These are phyloP conservation scores for Diaporthe sp. DNA, from an alignment of 2,329 filamentous ascomycete species.

Conservation along the genomic window DNA sequence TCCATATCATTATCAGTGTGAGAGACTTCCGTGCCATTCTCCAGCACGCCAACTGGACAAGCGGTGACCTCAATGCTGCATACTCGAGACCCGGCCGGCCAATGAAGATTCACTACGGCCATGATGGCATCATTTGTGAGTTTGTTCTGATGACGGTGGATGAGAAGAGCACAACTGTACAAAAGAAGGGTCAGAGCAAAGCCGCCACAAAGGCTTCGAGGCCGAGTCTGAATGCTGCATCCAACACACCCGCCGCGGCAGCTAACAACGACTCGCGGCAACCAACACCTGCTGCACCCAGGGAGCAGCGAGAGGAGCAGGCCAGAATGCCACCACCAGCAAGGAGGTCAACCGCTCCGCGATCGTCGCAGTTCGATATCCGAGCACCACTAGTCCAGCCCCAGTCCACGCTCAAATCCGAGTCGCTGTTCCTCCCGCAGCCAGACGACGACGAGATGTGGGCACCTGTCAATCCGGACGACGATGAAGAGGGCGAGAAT, in stretches of 20 bases:
- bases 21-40: slow-evolving; percentile 87
- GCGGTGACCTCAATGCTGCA: slow-evolving; percentile 73
- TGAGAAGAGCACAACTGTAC: slow-evolving; percentile 65
- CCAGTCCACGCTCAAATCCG: slow-evolving; percentile 70
- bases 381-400: slow-evolving; percentile 54
- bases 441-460: slow-evolving; percentile 77
- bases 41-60: slow-evolving; percentile 78
- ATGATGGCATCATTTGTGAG: slow-evolving; percentile 77
- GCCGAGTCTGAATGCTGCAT: slow-evolving; percentile 62
- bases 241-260: slow-evolving; percentile 53
- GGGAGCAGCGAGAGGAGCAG: slow-evolving; percentile 21
- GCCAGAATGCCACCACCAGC: slow-evolving; percentile 37
- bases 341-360: slow-evolving; percentile 51
- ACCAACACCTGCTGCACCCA: slow-evolving; percentile 39
- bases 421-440: slow-evolving; percentile 77
- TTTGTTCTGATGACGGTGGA: slow-evolving; percentile 88
- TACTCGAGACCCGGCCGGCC: slow-evolving; percentile 80
- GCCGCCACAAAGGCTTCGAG: slow-evolving; percentile 55
- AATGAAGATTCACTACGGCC: slow-evolving; percentile 78
- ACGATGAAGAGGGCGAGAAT: slow-evolving; percentile 72
- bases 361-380: slow-evolving; percentile 50
- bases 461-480: slow-evolving; percentile 73
- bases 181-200: slow-evolving; percentile 59
- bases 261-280: slow-evolving; percentile 46
- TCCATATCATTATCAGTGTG: slow-evolving; percentile 85